These are phyloP conservation scores for Penicillium sp. DNA, from an alignment of 2,329 filamentous ascomycete species.

Conservation along the genomic window DNA sequence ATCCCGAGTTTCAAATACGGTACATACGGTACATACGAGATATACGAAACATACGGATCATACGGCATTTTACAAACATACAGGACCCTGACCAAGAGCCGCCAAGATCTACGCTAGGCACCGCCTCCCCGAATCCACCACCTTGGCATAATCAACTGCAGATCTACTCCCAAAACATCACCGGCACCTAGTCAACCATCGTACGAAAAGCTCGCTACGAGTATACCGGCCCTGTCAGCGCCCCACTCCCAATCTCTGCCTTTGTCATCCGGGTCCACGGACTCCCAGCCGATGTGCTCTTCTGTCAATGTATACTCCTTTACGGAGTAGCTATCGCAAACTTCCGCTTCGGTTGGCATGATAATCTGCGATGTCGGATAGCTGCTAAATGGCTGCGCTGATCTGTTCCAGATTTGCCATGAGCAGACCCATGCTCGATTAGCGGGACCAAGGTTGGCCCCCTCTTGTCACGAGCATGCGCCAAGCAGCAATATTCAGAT, in stretches of 20 bases:
- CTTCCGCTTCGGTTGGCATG: not conserved
- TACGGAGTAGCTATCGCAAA: not conserved
- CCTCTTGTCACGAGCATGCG: not conserved
- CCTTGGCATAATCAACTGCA: not conserved
- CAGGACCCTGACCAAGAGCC: not conserved
- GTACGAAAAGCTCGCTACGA: not conserved
- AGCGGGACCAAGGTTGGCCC: not conserved
- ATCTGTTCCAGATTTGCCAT: not conserved
- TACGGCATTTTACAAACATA: not conserved
- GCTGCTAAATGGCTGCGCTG: not conserved
- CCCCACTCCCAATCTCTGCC: not conserved
- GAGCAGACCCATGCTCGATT: not conserved
- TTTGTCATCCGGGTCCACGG: not conserved
- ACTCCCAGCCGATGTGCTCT: not conserved
- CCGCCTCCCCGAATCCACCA: not conserved
- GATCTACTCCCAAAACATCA: not conserved
- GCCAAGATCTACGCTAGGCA: not conserved
- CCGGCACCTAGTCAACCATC: not conserved
- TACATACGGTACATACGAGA: not conserved
- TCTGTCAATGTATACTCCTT: not conserved
- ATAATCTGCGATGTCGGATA: constrained; percentile 3
- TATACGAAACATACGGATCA: not conserved
- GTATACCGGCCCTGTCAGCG: not conserved
- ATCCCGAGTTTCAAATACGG: not conserved
- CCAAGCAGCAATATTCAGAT: not conserved